Evolutionary conservation across 768 basidiomycete genomes (phyloP).

Genomic region (Boletus patriciae): DNA sequence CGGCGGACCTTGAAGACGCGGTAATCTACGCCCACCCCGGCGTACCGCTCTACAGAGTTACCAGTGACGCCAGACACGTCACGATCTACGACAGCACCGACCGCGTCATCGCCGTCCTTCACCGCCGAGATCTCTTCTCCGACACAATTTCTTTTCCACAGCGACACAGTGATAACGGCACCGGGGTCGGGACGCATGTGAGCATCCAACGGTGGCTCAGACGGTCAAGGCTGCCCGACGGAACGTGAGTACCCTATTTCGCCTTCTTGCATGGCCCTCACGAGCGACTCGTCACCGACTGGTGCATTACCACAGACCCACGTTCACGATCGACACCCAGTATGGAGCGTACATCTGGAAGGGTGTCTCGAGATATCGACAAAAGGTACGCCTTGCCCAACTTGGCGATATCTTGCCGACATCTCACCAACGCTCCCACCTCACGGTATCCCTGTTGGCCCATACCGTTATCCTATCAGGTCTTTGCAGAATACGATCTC

Average conservation of each 20-base stretch:
- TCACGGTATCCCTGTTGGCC: neutral
- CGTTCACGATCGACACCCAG: slow-evolving; percentile 23
- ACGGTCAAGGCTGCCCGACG: slow-evolving; percentile 23
- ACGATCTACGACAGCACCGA: slow-evolving; percentile 15
- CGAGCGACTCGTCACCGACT: neutral
- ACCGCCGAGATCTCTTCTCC: slow-evolving; percentile 27
- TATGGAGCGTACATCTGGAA: slow-evolving; percentile 31
- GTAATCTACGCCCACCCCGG: slow-evolving; percentile 20
- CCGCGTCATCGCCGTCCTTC: slow-evolving; percentile 25
- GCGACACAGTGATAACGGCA: neutral
- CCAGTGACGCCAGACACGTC: slow-evolving; percentile 19
- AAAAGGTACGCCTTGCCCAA: slow-evolving; percentile 16
- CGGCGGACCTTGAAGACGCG: slow-evolving; percentile 15
- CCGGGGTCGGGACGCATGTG: neutral
- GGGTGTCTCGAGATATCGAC: slow-evolving; percentile 20
- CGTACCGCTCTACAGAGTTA: slow-evolving; percentile 28
- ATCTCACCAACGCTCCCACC: neutral
- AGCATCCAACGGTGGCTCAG: slow-evolving; percentile 30
- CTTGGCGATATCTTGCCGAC: neutral
- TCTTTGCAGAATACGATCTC: slow-evolving; percentile 26
- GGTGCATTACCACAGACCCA: slow-evolving; percentile 6
- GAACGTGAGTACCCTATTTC: slow-evolving; percentile 19
- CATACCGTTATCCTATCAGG: slow-evolving; percentile 4
- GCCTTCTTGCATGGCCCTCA: neutral
- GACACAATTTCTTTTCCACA: slow-evolving; percentile 31